Base-by-base conservation (phyloP, 2,329 filamentous ascomycete species). In the Cladosporium halotolerans region DNA sequence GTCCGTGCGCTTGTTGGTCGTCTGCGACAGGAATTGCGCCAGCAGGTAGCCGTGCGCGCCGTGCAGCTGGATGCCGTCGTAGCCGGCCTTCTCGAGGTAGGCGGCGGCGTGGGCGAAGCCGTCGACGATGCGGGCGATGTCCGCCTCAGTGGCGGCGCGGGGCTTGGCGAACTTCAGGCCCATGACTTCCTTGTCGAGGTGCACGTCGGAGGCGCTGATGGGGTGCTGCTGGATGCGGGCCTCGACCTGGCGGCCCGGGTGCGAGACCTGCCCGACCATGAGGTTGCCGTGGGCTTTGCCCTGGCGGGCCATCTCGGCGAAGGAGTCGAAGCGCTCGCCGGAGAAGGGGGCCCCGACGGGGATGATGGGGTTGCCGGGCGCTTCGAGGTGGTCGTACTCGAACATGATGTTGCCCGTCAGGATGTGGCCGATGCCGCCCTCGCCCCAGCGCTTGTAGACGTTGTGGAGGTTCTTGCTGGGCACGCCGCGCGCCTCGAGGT, bases 371-470 rank as follows among this genome's bases (percentile, higher is more conserved):
- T 84, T 82, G 8, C 81, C 81, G 2, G 75, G 61, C 4, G 72
- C 73, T 58, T 83, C 80, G 1, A 84, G 68, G 49, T 81, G 75
- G 46, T 82, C 79, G 57, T 77, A 80, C 45, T 83, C 79, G 42
- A 85, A 74, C 76, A 84, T 82, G 55, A 84, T 72, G 66, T 86
- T 86, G 41, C 83, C 83, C 0, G 80, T 82, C 1, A 84, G 65
- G 54, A 84, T 79, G 23, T 80, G 60, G 9, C 82, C 81, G 44
- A 74, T 73, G 10, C 68, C 73, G 19, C 78, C 79, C 59, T 82
- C 76, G 2, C 83, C 83, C 81, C 82, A 86, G 57, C 76, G 68
- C 45, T 75, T 72, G 67, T 86, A 86, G 39, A 82, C 70, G 32
- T 82, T 78, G 60, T 81, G 73, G 16, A 80, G 61, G 52, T 77